A percentile compares a stretch with the other conserved stretches of the same genome.
Evolutionary conservation across 495 filamentous ascomycete genomes (phyloP).

Genomic region (Podospora pseudoanserina): DNA sequence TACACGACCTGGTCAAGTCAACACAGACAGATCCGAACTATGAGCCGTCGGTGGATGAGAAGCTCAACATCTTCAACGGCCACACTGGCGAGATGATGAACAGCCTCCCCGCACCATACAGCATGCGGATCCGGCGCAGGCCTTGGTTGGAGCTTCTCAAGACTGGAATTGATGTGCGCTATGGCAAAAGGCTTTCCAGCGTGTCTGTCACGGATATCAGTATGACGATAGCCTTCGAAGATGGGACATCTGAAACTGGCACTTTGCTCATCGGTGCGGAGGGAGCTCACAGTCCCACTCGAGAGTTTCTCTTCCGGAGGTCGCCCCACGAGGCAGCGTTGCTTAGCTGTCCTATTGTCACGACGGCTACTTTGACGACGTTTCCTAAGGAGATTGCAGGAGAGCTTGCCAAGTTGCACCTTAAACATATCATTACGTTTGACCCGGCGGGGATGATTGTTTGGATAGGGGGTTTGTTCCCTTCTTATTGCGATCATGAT

Average conservation of each 20-base stretch:
- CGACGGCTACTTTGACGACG: conserved; percentile 16
- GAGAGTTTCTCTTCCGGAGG: conserved; percentile 32
- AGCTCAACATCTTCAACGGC: no score
- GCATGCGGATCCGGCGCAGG: background rate
- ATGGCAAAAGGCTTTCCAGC: conserved; percentile 13
- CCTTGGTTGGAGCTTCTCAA: conserved; percentile 36
- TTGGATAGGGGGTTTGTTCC: conserved; percentile 6
- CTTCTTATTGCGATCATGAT: background rate
- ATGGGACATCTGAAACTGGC: conserved; percentile 36
- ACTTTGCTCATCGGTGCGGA: conserved; percentile 43
- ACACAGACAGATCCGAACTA: no score
- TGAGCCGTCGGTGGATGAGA: no score
- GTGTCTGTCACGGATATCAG: conserved; percentile 4
- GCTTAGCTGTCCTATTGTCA: conserved; percentile 18
- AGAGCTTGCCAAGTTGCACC: conserved; percentile 27
- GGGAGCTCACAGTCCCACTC: conserved; percentile 39
- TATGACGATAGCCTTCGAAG: conserved; percentile 38
- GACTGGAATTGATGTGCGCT: conserved; percentile 41
- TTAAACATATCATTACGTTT: conserved; percentile 25
- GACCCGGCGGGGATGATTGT: conserved; percentile 31
- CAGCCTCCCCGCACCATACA: background rate
- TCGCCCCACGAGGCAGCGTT: conserved; percentile 27
- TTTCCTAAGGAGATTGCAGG: conserved; percentile 23
- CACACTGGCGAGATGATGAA: background rate
- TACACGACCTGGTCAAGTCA: no score